Conservation (phyloP, 257 asterid species). For the Fraxinus pennsylvanica region DNA sequence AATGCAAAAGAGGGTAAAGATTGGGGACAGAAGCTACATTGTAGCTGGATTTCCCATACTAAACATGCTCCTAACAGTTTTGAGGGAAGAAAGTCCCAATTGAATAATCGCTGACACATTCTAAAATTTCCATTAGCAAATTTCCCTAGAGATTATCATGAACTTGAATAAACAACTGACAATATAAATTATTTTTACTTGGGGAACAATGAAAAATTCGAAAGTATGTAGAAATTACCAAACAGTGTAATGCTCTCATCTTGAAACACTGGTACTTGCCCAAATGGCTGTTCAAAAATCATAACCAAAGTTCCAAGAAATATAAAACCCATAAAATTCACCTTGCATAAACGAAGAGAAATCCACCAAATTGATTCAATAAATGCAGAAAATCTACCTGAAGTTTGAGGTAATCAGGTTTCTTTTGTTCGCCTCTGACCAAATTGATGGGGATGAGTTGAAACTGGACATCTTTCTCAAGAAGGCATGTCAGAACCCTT, state of each 20-base stretch:
- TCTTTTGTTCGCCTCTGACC: constrained; percentile 78
- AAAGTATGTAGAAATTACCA: constrained; percentile 40
- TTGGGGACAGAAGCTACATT: neutral
- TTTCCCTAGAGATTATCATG: neutral
- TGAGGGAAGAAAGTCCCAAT: too few species aligned
- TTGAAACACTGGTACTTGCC: constrained; percentile 87
- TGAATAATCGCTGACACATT: neutral
- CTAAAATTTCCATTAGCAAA: neutral
- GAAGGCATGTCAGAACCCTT: constrained; percentile 68
- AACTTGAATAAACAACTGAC: neutral
- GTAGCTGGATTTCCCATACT: too few species aligned
- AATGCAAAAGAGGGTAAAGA: too few species aligned
- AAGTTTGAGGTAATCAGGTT: constrained; percentile 74
- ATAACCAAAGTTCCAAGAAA: constrained; percentile 10
- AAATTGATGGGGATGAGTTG: constrained; percentile 67
- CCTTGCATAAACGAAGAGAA: neutral
- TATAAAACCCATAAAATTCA: neutral
- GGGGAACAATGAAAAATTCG: neutral
- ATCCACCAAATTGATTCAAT: neutral
- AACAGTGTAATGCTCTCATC: constrained; percentile 69
- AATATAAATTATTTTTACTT: too few species aligned
- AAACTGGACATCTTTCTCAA: constrained; percentile 74
- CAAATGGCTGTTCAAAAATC: constrained; percentile 67
- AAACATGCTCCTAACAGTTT: too few species aligned
- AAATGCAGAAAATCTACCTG: constrained; percentile 45